Percentiles rank a stretch among this genome's conserved stretches.
These are phyloP conservation scores for Ceratopteris richardii DNA, from an alignment of 75 land plant genomes.

Conservation along the genomic window DNA sequence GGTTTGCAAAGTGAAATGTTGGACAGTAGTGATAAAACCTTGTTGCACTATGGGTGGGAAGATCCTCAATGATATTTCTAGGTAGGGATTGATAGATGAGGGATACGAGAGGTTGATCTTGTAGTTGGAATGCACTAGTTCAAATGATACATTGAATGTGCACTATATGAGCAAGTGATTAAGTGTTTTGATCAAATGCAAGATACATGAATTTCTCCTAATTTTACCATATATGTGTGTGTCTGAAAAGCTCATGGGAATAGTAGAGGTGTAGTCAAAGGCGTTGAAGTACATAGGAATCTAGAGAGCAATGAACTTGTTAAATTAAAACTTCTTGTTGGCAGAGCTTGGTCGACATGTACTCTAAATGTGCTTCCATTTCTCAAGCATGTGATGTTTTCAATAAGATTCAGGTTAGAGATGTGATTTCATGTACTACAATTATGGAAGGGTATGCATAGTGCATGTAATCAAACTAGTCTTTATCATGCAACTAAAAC, in stretches of 20 bases:
- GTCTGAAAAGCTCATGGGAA: conserved; percentile 24
- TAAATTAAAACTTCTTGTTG: conserved; percentile 16
- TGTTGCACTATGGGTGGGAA: no score
- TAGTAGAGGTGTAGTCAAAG: conserved; percentile 10
- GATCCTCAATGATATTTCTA: no score
- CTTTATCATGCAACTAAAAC: conserved; percentile 19
- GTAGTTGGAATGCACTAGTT: conserved; percentile 47
- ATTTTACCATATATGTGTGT: conserved; percentile 31
- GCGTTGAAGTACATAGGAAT: conserved; percentile 16
- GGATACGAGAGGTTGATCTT: no score
- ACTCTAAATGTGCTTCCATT: conserved; percentile 23
- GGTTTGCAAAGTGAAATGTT: no score
- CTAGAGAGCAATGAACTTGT: conserved; percentile 11
- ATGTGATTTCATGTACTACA: conserved; percentile 30
- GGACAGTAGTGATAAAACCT: no score
- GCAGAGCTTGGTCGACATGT: conserved; percentile 28
- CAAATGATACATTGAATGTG: conserved; percentile 28
- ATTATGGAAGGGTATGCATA: conserved; percentile 12
- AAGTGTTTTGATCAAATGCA: conserved; percentile 12
- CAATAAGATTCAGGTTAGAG: conserved; percentile 16
- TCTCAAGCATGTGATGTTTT: conserved; percentile 19
- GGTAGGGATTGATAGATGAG: no score
- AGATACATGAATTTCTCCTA: background rate
- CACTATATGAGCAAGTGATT: conserved; percentile 8
- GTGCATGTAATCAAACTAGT: conserved; percentile 27